These are phyloP conservation scores for Penicillium odoratum DNA, from an alignment of 495 filamentous ascomycete species.

Conservation along the genomic window DNA sequence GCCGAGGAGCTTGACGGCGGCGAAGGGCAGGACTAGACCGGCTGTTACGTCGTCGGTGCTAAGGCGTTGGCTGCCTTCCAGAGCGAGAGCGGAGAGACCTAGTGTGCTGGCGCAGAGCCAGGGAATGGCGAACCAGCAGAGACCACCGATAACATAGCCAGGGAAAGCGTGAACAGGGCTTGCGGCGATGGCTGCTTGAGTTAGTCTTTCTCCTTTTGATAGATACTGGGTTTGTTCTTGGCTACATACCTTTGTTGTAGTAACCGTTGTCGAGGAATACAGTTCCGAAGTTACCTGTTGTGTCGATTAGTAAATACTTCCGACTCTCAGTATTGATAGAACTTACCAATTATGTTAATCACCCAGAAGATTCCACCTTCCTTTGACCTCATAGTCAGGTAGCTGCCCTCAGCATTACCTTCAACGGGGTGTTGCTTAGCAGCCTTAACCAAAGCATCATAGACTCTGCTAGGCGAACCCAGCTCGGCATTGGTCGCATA, in stretches of 20 bases:
- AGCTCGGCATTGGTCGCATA: slow-evolving; percentile 75
- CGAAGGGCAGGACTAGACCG: slow-evolving; percentile 85
- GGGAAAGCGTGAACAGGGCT: slow-evolving; percentile 86
- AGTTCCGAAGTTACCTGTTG: slow-evolving; percentile 52
- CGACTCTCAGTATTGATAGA: slow-evolving; percentile 20
- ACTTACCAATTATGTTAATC: slow-evolving; percentile 88
- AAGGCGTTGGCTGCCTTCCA: slow-evolving; percentile 76
- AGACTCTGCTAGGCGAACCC: slow-evolving; percentile 78
- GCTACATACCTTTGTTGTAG: slow-evolving; percentile 69
- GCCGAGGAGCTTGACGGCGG: slow-evolving; percentile 84
- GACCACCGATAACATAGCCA: slow-evolving; percentile 87
- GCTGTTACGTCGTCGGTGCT: slow-evolving; percentile 73
- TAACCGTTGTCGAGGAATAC: slow-evolving; percentile 82
- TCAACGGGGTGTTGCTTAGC: slow-evolving; percentile 71
- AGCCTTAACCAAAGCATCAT: slow-evolving; percentile 74
- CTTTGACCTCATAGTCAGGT: slow-evolving; percentile 85
- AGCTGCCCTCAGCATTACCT: slow-evolving; percentile 83
- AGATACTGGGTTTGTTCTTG: not conserved
- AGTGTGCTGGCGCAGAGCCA: slow-evolving; percentile 92
- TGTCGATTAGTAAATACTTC: slow-evolving; percentile 7
- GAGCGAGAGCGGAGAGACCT: slow-evolving; percentile 84
- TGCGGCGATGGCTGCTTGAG: slow-evolving; percentile 73
- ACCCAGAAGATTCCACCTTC: slow-evolving; percentile 95
- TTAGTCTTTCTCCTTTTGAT: not conserved
- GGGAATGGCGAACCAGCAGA: slow-evolving; percentile 94